phyloP scores from a whole-genome alignment of 78 protist genomes.

The Speleostelium caveatum region DNA sequence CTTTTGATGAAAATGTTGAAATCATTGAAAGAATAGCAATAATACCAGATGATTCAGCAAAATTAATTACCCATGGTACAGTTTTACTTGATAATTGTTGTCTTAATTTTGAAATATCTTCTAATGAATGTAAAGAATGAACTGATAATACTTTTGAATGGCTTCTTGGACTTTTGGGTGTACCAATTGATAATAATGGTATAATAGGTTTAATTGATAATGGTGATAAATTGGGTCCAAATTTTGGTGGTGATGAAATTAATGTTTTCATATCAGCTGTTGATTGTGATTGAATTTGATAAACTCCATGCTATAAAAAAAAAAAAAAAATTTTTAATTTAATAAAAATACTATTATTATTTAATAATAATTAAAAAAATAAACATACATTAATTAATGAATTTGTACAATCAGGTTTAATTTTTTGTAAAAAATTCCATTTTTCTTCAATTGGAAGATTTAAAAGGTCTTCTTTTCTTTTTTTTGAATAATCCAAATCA shows the following conservation, averaged over 20 bases:
- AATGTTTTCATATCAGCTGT: slow-evolving; percentile 42
- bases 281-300: slow-evolving; percentile 10
- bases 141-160: slow-evolving; percentile 9
- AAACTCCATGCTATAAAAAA: slow-evolving; percentile 7
- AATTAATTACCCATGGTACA: slow-evolving; percentile 64
- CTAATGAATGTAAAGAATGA: slow-evolving; percentile 29
- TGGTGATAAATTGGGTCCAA: not conserved
- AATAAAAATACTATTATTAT: too few relatives aligned
- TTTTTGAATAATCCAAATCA: slow-evolving; percentile 56
- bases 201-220: not conserved
- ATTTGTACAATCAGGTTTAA: slow-evolving; percentile 72
- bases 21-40: slow-evolving; percentile 58
- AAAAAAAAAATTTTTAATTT: too few relatives aligned
- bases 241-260: slow-evolving; percentile 73
- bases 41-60: slow-evolving; percentile 69
- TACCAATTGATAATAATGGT: not conserved
- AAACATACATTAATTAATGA: slow-evolving; percentile 16
- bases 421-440: slow-evolving; percentile 59
- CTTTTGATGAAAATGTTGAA: slow-evolving; percentile 16
- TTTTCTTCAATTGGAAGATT: slow-evolving; percentile 45
- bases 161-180: slow-evolving; percentile 64
- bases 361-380: too few relatives aligned
- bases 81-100: slow-evolving; percentile 15
- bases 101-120: slow-evolving; percentile 45
- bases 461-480: slow-evolving; percentile 40